phyloP scores from a whole-genome alignment of 2,329 filamentous ascomycete genomes.

The Nigrograna mackinnonii region DNA sequence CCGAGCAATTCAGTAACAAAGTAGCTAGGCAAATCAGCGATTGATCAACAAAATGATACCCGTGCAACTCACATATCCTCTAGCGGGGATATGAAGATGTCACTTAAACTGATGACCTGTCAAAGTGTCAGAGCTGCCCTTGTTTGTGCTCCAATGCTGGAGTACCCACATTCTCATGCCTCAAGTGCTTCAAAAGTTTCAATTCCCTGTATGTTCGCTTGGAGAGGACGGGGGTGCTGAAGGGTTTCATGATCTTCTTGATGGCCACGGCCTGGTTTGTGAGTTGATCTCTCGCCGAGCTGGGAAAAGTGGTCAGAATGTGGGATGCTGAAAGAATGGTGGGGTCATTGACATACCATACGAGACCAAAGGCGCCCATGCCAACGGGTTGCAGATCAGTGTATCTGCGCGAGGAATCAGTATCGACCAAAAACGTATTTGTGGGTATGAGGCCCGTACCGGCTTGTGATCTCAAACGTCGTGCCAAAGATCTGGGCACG shows the following conservation, averaged over 20 bases:
- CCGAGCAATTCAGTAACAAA: slow-evolving; percentile 97
- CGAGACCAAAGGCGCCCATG: slow-evolving; percentile 98
- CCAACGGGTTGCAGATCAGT: slow-evolving; percentile 97
- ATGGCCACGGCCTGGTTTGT: slow-evolving; percentile 96
- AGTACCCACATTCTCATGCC: slow-evolving; percentile 84
- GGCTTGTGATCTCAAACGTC: slow-evolving; percentile 98
- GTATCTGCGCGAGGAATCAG: slow-evolving; percentile 65
- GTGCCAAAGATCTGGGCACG: slow-evolving; percentile 99
- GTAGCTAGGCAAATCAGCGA: slow-evolving; percentile 64
- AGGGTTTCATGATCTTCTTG: slow-evolving; percentile 99
- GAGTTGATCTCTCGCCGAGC: slow-evolving; percentile 96
- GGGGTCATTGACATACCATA: slow-evolving; percentile 69
- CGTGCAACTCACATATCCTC: slow-evolving; percentile 82
- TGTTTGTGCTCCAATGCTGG: background rate
- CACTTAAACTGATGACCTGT: slow-evolving; percentile 92
- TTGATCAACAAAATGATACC: background rate
- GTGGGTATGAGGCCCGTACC: slow-evolving; percentile 63
- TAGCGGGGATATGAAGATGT: slow-evolving; percentile 98
- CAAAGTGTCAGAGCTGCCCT: slow-evolving; percentile 17
- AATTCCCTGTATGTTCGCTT: slow-evolving; percentile 98
- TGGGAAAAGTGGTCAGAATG: slow-evolving; percentile 45
- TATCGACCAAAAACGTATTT: too few species aligned
- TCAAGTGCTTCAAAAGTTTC: slow-evolving; percentile 94
- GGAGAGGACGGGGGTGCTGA: slow-evolving; percentile 97
- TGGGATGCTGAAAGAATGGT: background rate